Evolutionary conservation across 192 early-diverging fungal genomes (phyloP).

Genomic region (Jimgerdemannia flammicorona): DNA sequence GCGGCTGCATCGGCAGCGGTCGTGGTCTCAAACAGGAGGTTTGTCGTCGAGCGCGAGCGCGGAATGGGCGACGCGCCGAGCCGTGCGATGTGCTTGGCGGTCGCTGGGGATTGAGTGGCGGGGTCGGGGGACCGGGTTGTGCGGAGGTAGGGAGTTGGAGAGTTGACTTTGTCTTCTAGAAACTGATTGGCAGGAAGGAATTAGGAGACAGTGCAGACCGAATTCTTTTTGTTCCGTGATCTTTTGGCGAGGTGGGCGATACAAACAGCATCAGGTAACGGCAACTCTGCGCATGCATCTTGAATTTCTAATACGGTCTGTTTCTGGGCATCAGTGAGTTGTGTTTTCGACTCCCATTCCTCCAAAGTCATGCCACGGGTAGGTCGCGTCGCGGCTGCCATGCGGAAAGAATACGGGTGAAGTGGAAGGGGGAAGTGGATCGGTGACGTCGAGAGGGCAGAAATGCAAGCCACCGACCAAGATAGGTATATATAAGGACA

Average conservation of each 20-base stretch:
- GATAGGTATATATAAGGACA: no score
- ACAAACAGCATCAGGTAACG: slow-evolving; percentile 34
- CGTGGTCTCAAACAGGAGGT: slow-evolving; percentile 23
- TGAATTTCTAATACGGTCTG: slow-evolving; percentile 53
- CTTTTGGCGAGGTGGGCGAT: no score
- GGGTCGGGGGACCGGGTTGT: slow-evolving; percentile 1
- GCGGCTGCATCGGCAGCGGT: slow-evolving; percentile 14
- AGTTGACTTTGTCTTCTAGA: not conserved
- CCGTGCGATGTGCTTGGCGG: slow-evolving; percentile 3
- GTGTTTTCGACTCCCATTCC: slow-evolving; percentile 57
- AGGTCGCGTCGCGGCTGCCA: no score
- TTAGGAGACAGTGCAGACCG: not conserved
- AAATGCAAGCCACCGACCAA: no score
- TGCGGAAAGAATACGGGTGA: no score
- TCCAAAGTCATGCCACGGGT: slow-evolving; percentile 30
- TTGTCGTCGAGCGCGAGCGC: slow-evolving; percentile 26
- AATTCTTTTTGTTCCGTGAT: slow-evolving; percentile 24
- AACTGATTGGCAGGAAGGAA: not conserved
- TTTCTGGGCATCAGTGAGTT: slow-evolving; percentile 42
- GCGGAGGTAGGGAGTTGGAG: slow-evolving; percentile 4
- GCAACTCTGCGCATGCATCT: slow-evolving; percentile 55
- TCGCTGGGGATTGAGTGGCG: not conserved
- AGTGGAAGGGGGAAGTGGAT: no score
- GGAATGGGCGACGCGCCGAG: slow-evolving; percentile 10
- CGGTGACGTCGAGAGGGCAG: no score